Evolutionary conservation across 208 protist species (phyloP).

Genomic region (Leptomonas pyrrhocoris): DNA sequence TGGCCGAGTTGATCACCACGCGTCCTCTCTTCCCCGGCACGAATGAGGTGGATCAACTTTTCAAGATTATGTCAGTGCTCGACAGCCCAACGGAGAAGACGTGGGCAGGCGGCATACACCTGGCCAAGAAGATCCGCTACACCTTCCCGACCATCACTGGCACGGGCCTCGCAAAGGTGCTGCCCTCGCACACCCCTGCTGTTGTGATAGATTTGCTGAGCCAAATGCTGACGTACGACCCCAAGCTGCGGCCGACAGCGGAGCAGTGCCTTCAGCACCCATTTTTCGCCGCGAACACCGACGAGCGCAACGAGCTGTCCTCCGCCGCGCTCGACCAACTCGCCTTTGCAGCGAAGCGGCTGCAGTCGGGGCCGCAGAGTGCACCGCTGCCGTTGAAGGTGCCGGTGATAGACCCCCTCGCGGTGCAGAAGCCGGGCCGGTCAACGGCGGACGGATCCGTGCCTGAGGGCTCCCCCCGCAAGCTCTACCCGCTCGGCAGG

Average conservation of each 20-base stretch:
- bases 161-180: constrained; percentile 57
- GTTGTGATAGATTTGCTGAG: constrained; percentile 92
- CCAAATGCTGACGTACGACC: constrained; percentile 96
- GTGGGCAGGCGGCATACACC: constrained; percentile 69
- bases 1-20: constrained; percentile 97
- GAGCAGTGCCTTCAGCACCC: constrained; percentile 94
- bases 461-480: constrained; percentile 30
- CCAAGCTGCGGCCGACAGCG: constrained; percentile 93
- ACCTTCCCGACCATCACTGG: constrained; percentile 71
- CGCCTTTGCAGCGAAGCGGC: constrained; percentile 47
- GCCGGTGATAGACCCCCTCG: background rate
- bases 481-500: constrained; percentile 32
- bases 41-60: constrained; percentile 87
- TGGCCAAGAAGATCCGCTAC: constrained; percentile 86
- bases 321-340: constrained; percentile 50
- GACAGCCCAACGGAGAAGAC: constrained; percentile 77
- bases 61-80: constrained; percentile 82
- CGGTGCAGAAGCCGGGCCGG: constrained; percentile 10
- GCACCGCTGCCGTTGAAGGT: constrained; percentile 45
- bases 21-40: constrained; percentile 95
- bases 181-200: constrained; percentile 79
- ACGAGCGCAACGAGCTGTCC: constrained; percentile 57
- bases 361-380: constrained; percentile 53
- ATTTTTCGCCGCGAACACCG: constrained; percentile 82
- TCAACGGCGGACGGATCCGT: constrained; percentile 20